A percentile compares a stretch with the other conserved stretches of the same genome.
Evolutionary conservation across 176 grass and related monocot species (phyloP).

Genomic region (Triticum urartu): DNA sequence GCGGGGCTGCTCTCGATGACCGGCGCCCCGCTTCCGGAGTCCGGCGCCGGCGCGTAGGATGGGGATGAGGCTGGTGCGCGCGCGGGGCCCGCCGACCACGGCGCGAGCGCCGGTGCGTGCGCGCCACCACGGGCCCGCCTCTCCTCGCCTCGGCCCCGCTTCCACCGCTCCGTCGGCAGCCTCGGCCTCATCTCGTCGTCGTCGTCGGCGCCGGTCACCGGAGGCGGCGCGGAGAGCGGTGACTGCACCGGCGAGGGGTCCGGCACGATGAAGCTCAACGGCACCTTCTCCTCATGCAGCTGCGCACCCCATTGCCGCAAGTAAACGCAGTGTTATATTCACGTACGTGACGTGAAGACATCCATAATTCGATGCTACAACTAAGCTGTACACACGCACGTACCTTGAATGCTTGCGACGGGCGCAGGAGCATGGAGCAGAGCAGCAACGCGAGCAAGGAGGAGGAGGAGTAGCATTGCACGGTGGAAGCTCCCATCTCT

Average conservation of each 20-base stretch:
- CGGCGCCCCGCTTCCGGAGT: constrained; percentile 36
- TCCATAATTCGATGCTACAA: background rate
- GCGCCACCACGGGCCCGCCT: background rate
- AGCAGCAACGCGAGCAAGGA: constrained; percentile 29
- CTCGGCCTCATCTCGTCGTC: constrained; percentile 46
- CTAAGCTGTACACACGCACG: background rate
- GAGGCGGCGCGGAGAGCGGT: constrained; percentile 32
- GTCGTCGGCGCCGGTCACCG: constrained; percentile 27
- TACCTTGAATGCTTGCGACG: constrained; percentile 51
- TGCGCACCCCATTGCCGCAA: background rate
- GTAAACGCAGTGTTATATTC: background rate
- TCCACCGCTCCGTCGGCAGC: constrained; percentile 60
- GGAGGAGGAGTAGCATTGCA: background rate
- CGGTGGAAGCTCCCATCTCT: constrained; percentile 20
- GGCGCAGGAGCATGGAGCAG: constrained; percentile 15
- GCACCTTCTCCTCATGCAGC: constrained; percentile 44
- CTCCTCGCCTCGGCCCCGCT: constrained; percentile 16
- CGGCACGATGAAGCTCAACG: constrained; percentile 46
- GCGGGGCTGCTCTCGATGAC: constrained; percentile 83
- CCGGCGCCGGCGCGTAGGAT: constrained; percentile 33
- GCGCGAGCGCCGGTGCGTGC: background rate
- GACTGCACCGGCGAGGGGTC: constrained; percentile 37
- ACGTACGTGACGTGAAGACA: background rate
- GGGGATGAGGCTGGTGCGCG: constrained; percentile 8
- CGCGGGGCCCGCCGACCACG: background rate